Evolutionary conservation across 257 asterid genomes (phyloP).

Genomic region (Eustoma russellianum): DNA sequence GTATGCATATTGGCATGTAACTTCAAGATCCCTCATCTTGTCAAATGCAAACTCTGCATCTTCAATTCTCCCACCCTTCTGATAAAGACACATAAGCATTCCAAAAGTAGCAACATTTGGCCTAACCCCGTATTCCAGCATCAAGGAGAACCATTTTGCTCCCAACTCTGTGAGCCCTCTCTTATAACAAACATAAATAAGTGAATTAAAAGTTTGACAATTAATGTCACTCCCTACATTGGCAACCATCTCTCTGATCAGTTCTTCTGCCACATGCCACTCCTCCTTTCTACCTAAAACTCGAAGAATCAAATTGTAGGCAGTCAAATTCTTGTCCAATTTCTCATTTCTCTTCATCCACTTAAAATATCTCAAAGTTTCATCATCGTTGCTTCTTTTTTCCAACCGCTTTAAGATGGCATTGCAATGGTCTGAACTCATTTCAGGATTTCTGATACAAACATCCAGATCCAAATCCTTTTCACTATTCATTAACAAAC

Average conservation of each 20-base stretch:
- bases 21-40: constrained; percentile 54
- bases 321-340: constrained; percentile 51
- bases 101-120: constrained; percentile 89
- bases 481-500: constrained; percentile 17
- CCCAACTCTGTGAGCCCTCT: constrained; percentile 55
- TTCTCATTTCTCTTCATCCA: constrained; percentile 79
- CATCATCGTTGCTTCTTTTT: constrained; percentile 32
- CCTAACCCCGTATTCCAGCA: constrained; percentile 54
- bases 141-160: constrained; percentile 56
- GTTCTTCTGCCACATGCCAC: constrained; percentile 54
- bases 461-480: constrained; percentile 16
- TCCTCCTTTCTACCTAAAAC: constrained; percentile 63
- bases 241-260: constrained; percentile 50
- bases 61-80: constrained; percentile 59
- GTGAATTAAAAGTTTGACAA: constrained; percentile 55
- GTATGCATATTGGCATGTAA: constrained; percentile 64
- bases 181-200: constrained; percentile 61
- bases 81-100: constrained; percentile 79
- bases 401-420: constrained; percentile 54
- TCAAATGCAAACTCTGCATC: constrained; percentile 71
- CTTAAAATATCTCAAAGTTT: constrained; percentile 50
- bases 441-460: constrained; percentile 18
- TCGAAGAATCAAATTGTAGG: constrained; percentile 58
- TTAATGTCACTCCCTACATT: constrained; percentile 42
- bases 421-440: constrained; percentile 49